phyloP scores from a whole-genome alignment of 2,329 filamentous ascomycete genomes.

The Colletotrichum sidae region DNA sequence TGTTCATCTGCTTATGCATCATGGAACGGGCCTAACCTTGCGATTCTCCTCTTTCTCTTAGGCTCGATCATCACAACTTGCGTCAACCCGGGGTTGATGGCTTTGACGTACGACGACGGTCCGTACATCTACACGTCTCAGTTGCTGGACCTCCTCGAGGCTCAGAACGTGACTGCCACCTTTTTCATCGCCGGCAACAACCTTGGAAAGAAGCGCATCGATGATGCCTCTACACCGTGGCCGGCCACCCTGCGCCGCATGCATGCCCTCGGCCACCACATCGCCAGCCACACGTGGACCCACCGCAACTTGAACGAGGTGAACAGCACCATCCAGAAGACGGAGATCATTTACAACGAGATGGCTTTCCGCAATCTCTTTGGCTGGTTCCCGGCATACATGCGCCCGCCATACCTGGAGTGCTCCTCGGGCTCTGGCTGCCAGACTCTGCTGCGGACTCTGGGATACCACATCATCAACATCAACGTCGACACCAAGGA shows the following conservation, averaged over 20 bases:
- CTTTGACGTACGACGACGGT: slow-evolving; percentile 61
- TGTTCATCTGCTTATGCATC: slow-evolving; percentile 41
- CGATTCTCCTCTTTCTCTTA: slow-evolving; percentile 26
- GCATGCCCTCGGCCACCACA: slow-evolving; percentile 56
- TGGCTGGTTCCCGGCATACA: slow-evolving; percentile 56
- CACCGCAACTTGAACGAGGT: slow-evolving; percentile 45
- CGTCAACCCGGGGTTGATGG: slow-evolving; percentile 50
- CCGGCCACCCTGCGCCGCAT: slow-evolving; percentile 54
- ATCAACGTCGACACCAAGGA: slow-evolving; percentile 73
- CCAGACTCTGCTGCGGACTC: slow-evolving; percentile 39
- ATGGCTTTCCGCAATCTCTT: slow-evolving; percentile 52
- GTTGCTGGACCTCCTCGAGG: slow-evolving; percentile 53
- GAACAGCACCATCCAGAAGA: slow-evolving; percentile 38
- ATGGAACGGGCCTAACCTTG: slow-evolving; percentile 38
- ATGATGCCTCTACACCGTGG: slow-evolving; percentile 49
- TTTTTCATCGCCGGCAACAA: slow-evolving; percentile 59
- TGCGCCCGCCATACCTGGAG: slow-evolving; percentile 55
- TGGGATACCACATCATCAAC: slow-evolving; percentile 68
- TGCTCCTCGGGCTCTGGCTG: slow-evolving; percentile 35
- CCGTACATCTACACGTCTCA: slow-evolving; percentile 55
- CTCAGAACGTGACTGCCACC: slow-evolving; percentile 49
- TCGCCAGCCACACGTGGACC: slow-evolving; percentile 57
- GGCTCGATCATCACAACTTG: slow-evolving; percentile 52
- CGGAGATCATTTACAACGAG: slow-evolving; percentile 47
- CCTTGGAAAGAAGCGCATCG: slow-evolving; percentile 54